Base-by-base conservation (phyloP, 1,284 basidiomycete genomes). In the Kalmanozyma brasiliensis region DNA sequence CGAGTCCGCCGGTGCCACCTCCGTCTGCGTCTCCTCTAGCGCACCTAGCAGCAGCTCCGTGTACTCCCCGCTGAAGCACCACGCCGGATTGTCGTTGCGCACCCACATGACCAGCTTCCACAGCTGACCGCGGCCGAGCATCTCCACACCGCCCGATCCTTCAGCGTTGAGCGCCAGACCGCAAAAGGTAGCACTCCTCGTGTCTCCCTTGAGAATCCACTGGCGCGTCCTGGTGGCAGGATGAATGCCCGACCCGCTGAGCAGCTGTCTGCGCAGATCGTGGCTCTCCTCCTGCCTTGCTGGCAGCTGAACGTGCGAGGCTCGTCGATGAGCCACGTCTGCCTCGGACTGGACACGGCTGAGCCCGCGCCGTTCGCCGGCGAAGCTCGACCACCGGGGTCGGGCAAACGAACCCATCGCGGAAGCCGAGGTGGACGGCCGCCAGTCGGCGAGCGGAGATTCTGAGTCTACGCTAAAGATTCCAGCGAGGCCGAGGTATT, bases 141-240 rank as follows among this genome's bases (percentile, higher is more conserved):
- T 19, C 19, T 43, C 20, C n/a, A 20, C n/a, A 33, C 20, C 7
- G 32, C 22, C 14, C 4, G 1, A 1, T 16, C 30, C 4, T 42
- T 20, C 19, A 20, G 11, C 1, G n/a, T 20, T 52, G 13, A 68
- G 53, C 23, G 46, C 22, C 22, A 63, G 20, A 3, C 65, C 59
- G 32, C 65, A 68, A 23, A 68, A 59, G 0, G 48, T 55, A 1
- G 59, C 59, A 9, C 30, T 35, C 13, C 48, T 46, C 13, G 59
- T 68, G 2, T 24, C 29, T 16, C 65, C 65, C 36, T 55, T 49
- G 33, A 68, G 32, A 33, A 68, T 59, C 65, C 65, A 68, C 22
- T 59, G 55, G 8, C 65, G 59, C 11, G 55, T 63, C 20, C 52
- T 55, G 10, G 35, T 37, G 23, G 34, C 52, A n/a, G 58, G 33